These are phyloP conservation scores for Penicillium hesseltinei DNA, from an alignment of 2,329 filamentous ascomycete species.

Conservation along the genomic window DNA sequence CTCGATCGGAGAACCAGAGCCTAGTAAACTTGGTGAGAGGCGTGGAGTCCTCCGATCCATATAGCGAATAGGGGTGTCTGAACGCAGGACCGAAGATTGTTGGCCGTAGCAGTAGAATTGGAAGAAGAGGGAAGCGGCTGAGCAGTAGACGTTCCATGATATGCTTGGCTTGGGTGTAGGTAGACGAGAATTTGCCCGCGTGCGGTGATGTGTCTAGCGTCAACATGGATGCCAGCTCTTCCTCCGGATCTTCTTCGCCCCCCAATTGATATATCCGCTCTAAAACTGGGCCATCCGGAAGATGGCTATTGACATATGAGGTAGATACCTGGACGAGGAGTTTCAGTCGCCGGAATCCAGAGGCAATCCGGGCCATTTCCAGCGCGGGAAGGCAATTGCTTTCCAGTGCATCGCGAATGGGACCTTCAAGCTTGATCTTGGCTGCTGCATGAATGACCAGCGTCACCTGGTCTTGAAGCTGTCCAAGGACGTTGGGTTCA, in stretches of 20 bases:
- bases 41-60: slow-evolving; percentile 32
- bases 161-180: slow-evolving; percentile 33
- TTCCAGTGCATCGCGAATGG: slow-evolving; percentile 28
- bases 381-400: slow-evolving; percentile 34
- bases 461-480: slow-evolving; percentile 31
- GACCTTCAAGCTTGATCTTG: slow-evolving; percentile 32
- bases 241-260: slow-evolving; percentile 30
- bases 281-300: slow-evolving; percentile 30
- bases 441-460: slow-evolving; percentile 34
- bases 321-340: slow-evolving; percentile 33
- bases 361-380: slow-evolving; percentile 29
- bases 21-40: slow-evolving; percentile 33
- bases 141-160: slow-evolving; percentile 32
- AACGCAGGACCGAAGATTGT: slow-evolving; percentile 34
- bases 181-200: slow-evolving; percentile 26
- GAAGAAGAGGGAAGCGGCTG: slow-evolving; percentile 29
- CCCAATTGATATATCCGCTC: slow-evolving; percentile 27
- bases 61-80: slow-evolving; percentile 30
- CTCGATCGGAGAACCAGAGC: slow-evolving; percentile 25
- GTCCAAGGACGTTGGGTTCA: slow-evolving; percentile 11
- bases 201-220: slow-evolving; percentile 16
- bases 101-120: slow-evolving; percentile 30
- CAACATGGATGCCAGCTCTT: slow-evolving; percentile 27
- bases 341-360: slow-evolving; percentile 28
- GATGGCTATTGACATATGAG: slow-evolving; percentile 33